phyloP scores from a whole-genome alignment of 371 early-diverging fungal genomes.

The Lichtheimia ornata region DNA sequence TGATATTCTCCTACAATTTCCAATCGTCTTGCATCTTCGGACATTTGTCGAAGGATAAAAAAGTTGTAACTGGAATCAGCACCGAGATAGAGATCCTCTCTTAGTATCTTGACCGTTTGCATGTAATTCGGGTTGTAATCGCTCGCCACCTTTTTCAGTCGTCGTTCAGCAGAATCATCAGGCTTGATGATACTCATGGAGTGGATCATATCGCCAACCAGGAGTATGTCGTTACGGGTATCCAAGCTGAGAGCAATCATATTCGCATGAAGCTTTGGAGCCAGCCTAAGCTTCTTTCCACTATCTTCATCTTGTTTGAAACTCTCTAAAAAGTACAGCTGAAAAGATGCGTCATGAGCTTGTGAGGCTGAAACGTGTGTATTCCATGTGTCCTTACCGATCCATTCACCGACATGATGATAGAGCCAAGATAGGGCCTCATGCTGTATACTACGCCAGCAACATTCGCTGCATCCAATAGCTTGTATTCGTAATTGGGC shows the following conservation, averaged over 20 bases:
- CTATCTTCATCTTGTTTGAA: conserved; percentile 26
- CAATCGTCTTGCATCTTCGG: conserved; percentile 49
- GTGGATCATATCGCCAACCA: conserved; percentile 89
- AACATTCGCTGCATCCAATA: conserved; percentile 38
- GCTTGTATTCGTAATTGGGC: conserved; percentile 30
- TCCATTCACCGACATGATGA: conserved; percentile 56
- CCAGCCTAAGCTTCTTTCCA: conserved; percentile 26
- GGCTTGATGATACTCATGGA: conserved; percentile 66
- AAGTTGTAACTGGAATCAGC: conserved; percentile 66
- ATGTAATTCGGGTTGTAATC: conserved; percentile 72
- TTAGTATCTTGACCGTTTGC: conserved; percentile 64
- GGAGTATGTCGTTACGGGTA: conserved; percentile 65
- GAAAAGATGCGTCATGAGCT: conserved; percentile 6
- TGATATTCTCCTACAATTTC: conserved; percentile 72
- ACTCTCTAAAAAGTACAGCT: conserved; percentile 40
- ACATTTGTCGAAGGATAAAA: conserved; percentile 53
- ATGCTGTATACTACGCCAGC: conserved; percentile 56
- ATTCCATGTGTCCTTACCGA: conserved; percentile 36
- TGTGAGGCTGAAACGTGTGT: neutral
- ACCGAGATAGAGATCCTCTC: conserved; percentile 63
- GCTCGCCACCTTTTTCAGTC: conserved; percentile 58
- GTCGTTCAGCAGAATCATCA: conserved; percentile 37
- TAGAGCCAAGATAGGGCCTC: conserved; percentile 34
- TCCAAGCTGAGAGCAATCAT: conserved; percentile 61
- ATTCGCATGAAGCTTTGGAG: conserved; percentile 54